These are phyloP conservation scores for Raffaelea deltoideospora DNA, from an alignment of 2,329 filamentous ascomycete species.

Conservation along the genomic window DNA sequence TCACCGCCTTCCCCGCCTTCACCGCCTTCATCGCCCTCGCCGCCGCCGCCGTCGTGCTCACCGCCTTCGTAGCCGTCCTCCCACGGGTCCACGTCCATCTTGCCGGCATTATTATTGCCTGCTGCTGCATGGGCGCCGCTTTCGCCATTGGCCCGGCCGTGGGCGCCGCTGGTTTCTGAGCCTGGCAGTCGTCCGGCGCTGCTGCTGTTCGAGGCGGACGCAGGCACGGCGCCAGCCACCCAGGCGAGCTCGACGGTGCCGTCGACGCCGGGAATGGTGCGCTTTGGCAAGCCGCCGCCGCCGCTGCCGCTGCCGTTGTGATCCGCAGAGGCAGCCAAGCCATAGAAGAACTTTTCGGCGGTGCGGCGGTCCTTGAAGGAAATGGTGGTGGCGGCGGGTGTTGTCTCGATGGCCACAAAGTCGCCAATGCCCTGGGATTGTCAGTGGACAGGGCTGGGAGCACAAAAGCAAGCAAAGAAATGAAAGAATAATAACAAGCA, in stretches of 20 bases:
- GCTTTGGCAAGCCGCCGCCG: slow-evolving; percentile 18
- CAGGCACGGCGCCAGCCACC: slow-evolving; percentile 24
- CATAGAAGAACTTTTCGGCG: slow-evolving; percentile 54
- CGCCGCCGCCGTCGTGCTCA: background rate
- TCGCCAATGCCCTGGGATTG: slow-evolving; percentile 42
- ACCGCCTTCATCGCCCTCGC: background rate
- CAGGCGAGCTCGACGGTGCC: slow-evolving; percentile 52
- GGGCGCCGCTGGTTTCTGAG: background rate
- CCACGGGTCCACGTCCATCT: background rate
- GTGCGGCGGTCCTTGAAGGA: slow-evolving; percentile 54
- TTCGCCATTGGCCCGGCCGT: background rate
- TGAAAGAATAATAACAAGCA: too few relatives aligned
- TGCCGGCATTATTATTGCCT: too few relatives aligned
- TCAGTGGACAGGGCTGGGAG: background rate
- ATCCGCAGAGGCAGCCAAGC: slow-evolving; percentile 17
- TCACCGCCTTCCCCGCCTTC: background rate
- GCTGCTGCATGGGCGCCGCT: background rate
- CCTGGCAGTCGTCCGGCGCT: background rate
- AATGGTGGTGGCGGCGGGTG: slow-evolving; percentile 32
- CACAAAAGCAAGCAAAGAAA: background rate
- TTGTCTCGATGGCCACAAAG: slow-evolving; percentile 40
- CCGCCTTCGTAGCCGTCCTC: background rate
- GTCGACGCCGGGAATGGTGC: slow-evolving; percentile 44
- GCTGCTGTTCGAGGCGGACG: slow-evolving; percentile 3
- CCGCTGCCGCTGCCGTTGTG: background rate